Evolutionary conservation across 2,329 filamentous ascomycete genomes (phyloP).

Genomic region (Ophiosphaerella narmari): DNA sequence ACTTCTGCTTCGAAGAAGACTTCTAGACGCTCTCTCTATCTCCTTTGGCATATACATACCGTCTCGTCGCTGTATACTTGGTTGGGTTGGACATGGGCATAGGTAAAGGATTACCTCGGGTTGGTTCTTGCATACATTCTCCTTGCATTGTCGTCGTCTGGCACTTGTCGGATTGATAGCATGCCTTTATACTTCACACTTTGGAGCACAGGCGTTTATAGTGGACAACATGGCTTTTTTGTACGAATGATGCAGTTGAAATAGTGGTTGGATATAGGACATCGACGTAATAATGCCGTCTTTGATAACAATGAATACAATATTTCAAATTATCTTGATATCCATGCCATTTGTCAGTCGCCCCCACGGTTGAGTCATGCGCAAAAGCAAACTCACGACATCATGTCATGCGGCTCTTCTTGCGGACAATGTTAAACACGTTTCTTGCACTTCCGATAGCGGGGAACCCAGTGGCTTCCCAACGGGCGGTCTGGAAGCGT

Average conservation of each 20-base stretch:
- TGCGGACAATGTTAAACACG: too few species aligned
- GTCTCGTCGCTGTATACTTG: conserved; percentile 34
- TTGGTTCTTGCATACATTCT: conserved; percentile 30
- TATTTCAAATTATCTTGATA: neutral
- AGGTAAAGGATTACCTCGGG: conserved; percentile 25
- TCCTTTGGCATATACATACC: conserved; percentile 17
- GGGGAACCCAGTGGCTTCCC: too few species aligned
- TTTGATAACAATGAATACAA: conserved; percentile 5
- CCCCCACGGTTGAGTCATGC: too few species aligned
- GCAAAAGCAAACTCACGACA: too few species aligned
- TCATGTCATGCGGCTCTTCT: too few species aligned
- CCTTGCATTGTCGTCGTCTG: conserved; percentile 40
- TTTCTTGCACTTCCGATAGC: too few species aligned
- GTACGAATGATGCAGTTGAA: conserved; percentile 12
- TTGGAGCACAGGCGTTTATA: conserved; percentile 3
- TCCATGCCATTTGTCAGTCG: too few species aligned
- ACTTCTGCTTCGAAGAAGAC: conserved; percentile 95
- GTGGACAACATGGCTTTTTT: neutral
- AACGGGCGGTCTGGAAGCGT: neutral
- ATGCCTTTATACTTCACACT: conserved; percentile 31
- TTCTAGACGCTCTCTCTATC: conserved; percentile 66
- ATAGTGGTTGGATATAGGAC: conserved; percentile 3
- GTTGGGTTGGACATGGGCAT: conserved; percentile 21
- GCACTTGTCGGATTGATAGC: conserved; percentile 13
- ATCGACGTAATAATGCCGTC: neutral